phyloP scores from a whole-genome alignment of 306 rosid genomes.

The Amphicarpaea edgeworthii region DNA sequence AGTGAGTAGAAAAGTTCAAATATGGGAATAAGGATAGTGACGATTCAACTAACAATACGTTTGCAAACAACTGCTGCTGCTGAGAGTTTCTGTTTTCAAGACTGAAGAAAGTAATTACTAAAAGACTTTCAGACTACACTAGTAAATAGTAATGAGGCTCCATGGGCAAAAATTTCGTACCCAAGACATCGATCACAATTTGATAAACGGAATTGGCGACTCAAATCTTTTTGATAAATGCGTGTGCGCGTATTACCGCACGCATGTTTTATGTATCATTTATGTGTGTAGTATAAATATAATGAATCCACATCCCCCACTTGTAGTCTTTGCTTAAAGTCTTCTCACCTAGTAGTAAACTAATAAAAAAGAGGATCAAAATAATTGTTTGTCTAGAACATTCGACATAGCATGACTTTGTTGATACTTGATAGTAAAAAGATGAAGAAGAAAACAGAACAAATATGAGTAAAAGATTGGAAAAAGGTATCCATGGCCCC shows the following conservation, averaged over 20 bases:
- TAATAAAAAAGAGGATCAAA: slow-evolving; percentile 1
- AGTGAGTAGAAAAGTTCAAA: no score
- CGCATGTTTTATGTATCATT: slow-evolving; percentile 27
- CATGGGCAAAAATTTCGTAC: neutral
- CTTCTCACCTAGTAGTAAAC: neutral
- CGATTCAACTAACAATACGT: neutral
- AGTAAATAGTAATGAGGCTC: neutral
- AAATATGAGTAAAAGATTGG: neutral
- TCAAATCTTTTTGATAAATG: slow-evolving; percentile 23
- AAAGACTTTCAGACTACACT: neutral
- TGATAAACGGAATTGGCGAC: slow-evolving; percentile 10
- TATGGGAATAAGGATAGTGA: no score
- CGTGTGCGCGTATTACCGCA: neutral
- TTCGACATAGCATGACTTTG: slow-evolving; percentile 42
- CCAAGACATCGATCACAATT: neutral
- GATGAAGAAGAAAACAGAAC: slow-evolving; percentile 30
- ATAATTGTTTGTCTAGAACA: slow-evolving; percentile 42
- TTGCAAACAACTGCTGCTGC: neutral
- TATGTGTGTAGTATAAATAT: slow-evolving; percentile 4
- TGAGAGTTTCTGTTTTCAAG: neutral
- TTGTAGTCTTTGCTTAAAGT: slow-evolving; percentile 33
- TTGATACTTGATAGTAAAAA: slow-evolving; percentile 11
- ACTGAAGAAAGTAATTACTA: neutral
- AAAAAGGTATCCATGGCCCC: slow-evolving; percentile 14
- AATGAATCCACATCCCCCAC: slow-evolving; percentile 24